phyloP scores from a whole-genome alignment of 805 yeast genomes.

The Candida nonsorbophila region DNA sequence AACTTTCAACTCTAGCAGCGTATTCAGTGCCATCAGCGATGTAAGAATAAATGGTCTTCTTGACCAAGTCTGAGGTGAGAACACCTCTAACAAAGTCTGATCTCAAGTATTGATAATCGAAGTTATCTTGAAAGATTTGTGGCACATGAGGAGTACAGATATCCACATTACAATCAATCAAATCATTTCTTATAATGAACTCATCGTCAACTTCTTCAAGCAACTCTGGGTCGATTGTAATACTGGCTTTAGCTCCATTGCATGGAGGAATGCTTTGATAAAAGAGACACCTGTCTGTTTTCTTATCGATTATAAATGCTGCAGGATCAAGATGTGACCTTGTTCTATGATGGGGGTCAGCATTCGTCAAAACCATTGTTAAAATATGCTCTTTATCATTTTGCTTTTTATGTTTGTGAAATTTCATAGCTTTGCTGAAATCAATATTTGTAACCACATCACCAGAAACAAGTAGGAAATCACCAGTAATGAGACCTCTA shows the following conservation, averaged over 20 bases:
- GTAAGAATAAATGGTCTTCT: constrained; percentile 86
- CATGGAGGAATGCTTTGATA: constrained; percentile 73
- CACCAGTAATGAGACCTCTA: constrained; percentile 84
- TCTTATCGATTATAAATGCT: constrained; percentile 72
- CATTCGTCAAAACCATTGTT: constrained; percentile 88
- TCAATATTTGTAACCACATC: constrained; percentile 94
- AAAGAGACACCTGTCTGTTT: constrained; percentile 70
- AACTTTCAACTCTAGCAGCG: constrained; percentile 93
- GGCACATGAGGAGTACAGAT: constrained; percentile 94
- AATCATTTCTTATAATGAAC: constrained; percentile 79
- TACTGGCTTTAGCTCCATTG: constrained; percentile 26
- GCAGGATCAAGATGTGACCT: constrained; percentile 81
- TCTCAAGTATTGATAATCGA: constrained; percentile 85
- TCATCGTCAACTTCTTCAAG: constrained; percentile 67
- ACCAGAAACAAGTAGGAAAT: constrained; percentile 85
- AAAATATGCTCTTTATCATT: constrained; percentile 86
- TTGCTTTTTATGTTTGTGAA: constrained; percentile 66
- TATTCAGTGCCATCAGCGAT: constrained; percentile 69
- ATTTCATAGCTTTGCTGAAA: constrained; percentile 63
- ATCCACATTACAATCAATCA: constrained; percentile 94
- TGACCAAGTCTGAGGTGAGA: constrained; percentile 80
- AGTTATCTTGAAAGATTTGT: constrained; percentile 91
- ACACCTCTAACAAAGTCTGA: constrained; percentile 89
- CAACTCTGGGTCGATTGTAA: constrained; percentile 78
- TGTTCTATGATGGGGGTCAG: constrained; percentile 79